Base-by-base conservation (phyloP, 345 rosid species). In the Eucalyptus albens region DNA sequence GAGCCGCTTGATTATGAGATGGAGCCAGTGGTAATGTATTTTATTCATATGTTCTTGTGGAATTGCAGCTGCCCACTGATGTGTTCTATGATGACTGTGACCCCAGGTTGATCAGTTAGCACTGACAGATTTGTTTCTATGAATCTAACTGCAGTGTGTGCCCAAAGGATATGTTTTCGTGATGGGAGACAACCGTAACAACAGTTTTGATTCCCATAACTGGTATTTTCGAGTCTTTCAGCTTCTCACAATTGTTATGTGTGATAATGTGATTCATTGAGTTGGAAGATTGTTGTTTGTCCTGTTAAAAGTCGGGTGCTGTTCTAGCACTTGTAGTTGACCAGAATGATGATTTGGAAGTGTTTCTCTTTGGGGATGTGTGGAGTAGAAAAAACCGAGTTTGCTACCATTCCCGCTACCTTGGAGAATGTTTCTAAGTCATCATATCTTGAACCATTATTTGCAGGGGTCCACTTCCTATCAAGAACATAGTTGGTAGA, bases 151-250 rank as follows among this genome's bases (percentile, higher is more conserved):
- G 92, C 94, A 97, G 99, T 82, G 93, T 88, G 96, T 97, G 88
- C 99, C 99, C 50, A 94, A 95, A 92, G 99, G 95, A 62, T 94
- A 91, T 90, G 99, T 97, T 56, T 96, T 95, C 88, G 99, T 97
- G 81, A 88, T 97, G 96, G 99, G 99, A 88, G 99, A 97, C 93
- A 97, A 97, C 88, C 97, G 99, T 24, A 97, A 97, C 88, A 94
- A 96, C 92, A 97, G 99, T 90, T 94, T 94, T 62, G 99, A 97
- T 92, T 97, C 99, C 83, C 99, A 95, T 91, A 89, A 94, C 93
- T 97, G 99, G 99, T 97, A 94, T 93, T 80, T 89, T 86, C 9
- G 47, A 67, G 59, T 37, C 45, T 44, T 51, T 81, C 72, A 45
- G 80, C 51, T 51, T 77, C 47, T 89, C 47, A 8, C 22, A 16